Conservation (phyloP, 345 rosid species). For the Trapa bicornis region DNA sequence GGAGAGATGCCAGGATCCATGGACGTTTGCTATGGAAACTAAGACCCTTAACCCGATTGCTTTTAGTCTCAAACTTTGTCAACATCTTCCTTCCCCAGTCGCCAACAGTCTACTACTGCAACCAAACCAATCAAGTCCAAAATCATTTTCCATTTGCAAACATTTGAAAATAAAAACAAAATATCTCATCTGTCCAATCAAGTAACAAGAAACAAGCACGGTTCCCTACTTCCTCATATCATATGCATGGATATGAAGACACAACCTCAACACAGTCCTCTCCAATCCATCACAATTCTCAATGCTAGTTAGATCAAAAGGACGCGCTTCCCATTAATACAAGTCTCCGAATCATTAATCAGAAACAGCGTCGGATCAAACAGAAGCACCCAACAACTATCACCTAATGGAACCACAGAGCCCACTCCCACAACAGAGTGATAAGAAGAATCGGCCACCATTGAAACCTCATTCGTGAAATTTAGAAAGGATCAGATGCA, state of each 20-base stretch:
- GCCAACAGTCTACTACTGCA: conserved; percentile 16
- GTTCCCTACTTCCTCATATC: not conserved
- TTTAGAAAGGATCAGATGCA: conserved; percentile 7
- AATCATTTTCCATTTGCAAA: conserved; percentile 3
- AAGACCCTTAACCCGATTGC: conserved; percentile 92
- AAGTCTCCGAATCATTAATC: not conserved
- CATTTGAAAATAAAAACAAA: not conserved
- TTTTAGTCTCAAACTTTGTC: conserved; percentile 98
- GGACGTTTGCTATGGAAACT: conserved; percentile 93
- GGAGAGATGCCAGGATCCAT: conserved; percentile 97
- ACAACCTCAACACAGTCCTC: not conserved
- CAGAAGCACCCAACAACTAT: not conserved
- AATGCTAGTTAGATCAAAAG: not conserved
- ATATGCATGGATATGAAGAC: not conserved
- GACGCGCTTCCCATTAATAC: not conserved
- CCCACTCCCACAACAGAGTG: not conserved
- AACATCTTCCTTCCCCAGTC: conserved; percentile 35
- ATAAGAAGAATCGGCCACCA: not conserved
- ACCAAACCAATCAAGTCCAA: conserved; percentile 2
- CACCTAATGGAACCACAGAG: not conserved
- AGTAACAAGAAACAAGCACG: not conserved
- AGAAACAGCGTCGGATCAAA: not conserved
- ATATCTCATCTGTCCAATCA: not conserved
- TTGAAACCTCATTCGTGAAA: not conserved
- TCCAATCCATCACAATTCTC: not conserved